Percentiles rank a stretch among this genome's conserved stretches.
These are phyloP conservation scores for Calonectria montana DNA, from an alignment of 2,329 filamentous ascomycete species.

Conservation along the genomic window DNA sequence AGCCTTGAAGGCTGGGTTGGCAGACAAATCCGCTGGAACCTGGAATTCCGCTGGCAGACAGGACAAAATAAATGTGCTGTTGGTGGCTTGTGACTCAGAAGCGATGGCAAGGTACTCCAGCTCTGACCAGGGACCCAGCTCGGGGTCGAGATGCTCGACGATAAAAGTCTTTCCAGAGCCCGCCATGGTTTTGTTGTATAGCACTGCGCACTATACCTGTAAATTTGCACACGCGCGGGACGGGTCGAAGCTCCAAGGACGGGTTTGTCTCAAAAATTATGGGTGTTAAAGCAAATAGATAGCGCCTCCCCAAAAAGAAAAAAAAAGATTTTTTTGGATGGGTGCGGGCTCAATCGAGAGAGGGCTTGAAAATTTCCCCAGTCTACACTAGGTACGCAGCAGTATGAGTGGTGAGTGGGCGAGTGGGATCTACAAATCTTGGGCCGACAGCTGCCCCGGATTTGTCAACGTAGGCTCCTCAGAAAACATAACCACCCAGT, in stretches of 20 bases:
- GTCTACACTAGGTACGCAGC: slow-evolving; percentile 15
- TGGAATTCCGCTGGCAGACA: slow-evolving; percentile 79
- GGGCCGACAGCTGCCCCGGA: not conserved
- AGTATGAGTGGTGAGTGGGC: slow-evolving; percentile 10
- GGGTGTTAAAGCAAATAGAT: not conserved
- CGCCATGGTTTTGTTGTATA: slow-evolving; percentile 47
- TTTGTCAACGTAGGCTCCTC: not conserved
- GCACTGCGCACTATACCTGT: not conserved
- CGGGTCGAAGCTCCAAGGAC: not conserved
- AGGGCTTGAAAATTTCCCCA: slow-evolving; percentile 23
- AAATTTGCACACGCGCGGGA: not conserved
- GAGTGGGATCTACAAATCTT: not conserved
- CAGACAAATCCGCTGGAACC: slow-evolving; percentile 68
- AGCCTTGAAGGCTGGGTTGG: slow-evolving; percentile 72
- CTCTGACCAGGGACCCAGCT: slow-evolving; percentile 93
- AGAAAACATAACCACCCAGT: slow-evolving; percentile 12
- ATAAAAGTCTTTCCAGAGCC: slow-evolving; percentile 78
- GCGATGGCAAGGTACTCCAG: slow-evolving; percentile 93
- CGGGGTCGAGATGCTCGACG: slow-evolving; percentile 95
- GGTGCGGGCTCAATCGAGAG: not conserved
- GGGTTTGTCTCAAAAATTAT: not conserved
- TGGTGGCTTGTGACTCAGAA: slow-evolving; percentile 76
- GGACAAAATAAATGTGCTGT: slow-evolving; percentile 81
- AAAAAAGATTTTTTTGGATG: not conserved
- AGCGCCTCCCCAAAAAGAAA: not conserved